phyloP scores from a whole-genome alignment of 2,329 filamentous ascomycete species.

The Leptographium radiaticola region DNA sequence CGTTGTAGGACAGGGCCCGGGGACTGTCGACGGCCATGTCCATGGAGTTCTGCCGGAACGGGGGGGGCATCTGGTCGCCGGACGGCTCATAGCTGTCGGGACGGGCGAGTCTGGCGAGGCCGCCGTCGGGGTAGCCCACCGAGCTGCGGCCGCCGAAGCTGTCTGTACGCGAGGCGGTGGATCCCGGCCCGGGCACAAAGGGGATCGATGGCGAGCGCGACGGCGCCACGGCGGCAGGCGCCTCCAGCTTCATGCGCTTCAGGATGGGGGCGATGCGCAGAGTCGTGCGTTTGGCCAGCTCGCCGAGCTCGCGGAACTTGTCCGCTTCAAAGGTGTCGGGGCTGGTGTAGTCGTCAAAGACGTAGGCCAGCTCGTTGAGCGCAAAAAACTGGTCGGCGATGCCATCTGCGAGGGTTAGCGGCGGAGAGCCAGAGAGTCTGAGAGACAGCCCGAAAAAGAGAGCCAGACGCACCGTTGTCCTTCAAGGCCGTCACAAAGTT shows the following conservation, averaged over 20 bases:
- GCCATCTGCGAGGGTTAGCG: slow-evolving; percentile 23
- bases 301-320: slow-evolving; percentile 35
- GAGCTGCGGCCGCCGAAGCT: slow-evolving; percentile 3
- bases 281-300: slow-evolving; percentile 32
- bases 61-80: neutral
- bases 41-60: neutral
- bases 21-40: neutral
- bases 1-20: neutral
- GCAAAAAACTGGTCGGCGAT: slow-evolving; percentile 34
- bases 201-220: neutral
- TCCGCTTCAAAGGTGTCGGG: slow-evolving; percentile 34
- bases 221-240: neutral
- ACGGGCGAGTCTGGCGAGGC: neutral
- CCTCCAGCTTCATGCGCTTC: slow-evolving; percentile 38
- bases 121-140: neutral
- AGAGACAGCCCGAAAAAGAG: neutral
- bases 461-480: slow-evolving; percentile 31
- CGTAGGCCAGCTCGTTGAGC: slow-evolving; percentile 38
- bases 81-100: neutral
- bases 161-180: neutral
- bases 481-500: slow-evolving; percentile 38
- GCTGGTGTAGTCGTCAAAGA: slow-evolving; percentile 42
- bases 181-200: too few species aligned
- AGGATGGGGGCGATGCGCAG: slow-evolving; percentile 36
- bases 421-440: neutral